Conservation (phyloP, 225 moss, liverwort and hornwort genomes). For the Pleurozium schreberi region DNA sequence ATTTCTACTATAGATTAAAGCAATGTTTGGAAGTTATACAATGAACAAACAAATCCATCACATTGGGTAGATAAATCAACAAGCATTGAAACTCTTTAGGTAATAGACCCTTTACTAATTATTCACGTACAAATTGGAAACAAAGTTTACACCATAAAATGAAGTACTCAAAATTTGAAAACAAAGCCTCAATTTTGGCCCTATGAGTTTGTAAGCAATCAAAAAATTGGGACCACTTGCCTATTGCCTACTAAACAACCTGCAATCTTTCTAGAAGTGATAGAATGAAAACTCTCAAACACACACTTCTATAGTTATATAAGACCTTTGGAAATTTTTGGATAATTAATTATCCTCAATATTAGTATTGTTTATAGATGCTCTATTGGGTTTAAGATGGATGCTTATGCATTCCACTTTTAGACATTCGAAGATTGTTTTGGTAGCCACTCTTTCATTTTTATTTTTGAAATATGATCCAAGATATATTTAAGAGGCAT, state of each 20-base stretch:
- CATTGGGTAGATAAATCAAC: not conserved
- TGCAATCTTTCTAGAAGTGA: not conserved
- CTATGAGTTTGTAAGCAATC: not conserved
- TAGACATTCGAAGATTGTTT: not conserved
- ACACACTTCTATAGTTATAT: not conserved
- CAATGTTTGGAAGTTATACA: not conserved
- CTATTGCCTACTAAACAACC: not conserved
- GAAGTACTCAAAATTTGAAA: not conserved
- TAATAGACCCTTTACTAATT: not conserved
- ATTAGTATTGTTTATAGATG: not conserved
- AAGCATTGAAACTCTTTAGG: not conserved
- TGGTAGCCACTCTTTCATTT: not conserved
- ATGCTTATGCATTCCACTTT: not conserved
- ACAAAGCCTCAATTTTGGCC: not conserved
- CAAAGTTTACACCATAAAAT: not conserved
- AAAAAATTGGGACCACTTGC: not conserved
- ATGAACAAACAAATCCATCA: not conserved
- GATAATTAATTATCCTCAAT: not conserved
- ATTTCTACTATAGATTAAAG: too few relatives aligned
- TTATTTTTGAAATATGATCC: not conserved
- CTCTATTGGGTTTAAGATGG: not conserved
- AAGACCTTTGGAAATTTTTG: not conserved
- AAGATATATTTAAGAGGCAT: too few relatives aligned
- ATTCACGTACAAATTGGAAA: not conserved
- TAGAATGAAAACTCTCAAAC: not conserved